phyloP scores from a whole-genome alignment of 2,329 filamentous ascomycete species.

The Apiospora hydei region DNA sequence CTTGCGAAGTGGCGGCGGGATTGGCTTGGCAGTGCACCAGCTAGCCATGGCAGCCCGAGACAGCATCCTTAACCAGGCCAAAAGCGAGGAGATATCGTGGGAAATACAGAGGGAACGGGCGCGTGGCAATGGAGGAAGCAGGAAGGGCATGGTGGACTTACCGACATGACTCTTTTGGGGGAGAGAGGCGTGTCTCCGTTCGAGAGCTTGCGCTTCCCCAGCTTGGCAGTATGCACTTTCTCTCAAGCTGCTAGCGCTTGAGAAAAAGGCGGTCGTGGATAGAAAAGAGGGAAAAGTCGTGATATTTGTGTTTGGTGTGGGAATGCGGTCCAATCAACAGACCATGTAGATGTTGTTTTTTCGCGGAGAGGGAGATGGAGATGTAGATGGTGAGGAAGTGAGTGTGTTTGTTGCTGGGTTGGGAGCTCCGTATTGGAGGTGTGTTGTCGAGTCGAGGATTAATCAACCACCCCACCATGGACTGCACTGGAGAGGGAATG shows the following conservation, averaged over 20 bases:
- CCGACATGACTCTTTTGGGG: slow-evolving; percentile 66
- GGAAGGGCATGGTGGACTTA: slow-evolving; percentile 46
- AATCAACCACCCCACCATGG: slow-evolving; percentile 12
- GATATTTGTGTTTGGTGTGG: not conserved
- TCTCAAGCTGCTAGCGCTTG: slow-evolving; percentile 32
- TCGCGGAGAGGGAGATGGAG: not conserved
- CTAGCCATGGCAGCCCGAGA: not conserved
- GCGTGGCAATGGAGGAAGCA: not conserved
- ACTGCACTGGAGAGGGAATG: not conserved
- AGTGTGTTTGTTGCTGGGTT: slow-evolving; percentile 9
- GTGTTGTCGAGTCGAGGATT: slow-evolving; percentile 20
- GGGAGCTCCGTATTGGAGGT: slow-evolving; percentile 10
- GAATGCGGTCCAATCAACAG: slow-evolving; percentile 16
- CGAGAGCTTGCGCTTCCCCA: slow-evolving; percentile 74
- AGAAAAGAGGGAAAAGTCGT: not conserved
- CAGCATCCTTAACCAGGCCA: not conserved
- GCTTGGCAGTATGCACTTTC: slow-evolving; percentile 50
- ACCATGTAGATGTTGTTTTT: slow-evolving; percentile 20
- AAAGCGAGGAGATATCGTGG: not conserved
- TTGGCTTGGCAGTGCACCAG: not conserved
- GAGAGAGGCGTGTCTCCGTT: slow-evolving; percentile 64
- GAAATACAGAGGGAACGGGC: no score
- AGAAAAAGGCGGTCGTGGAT: slow-evolving; percentile 23
- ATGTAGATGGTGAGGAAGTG: slow-evolving; percentile 7
- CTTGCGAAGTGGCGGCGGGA: slow-evolving; percentile 15